A percentile compares a stretch with the other conserved stretches of the same genome.
Evolutionary conservation across 768 basidiomycete species (phyloP).

Genomic region (Megacollybia marginata): DNA sequence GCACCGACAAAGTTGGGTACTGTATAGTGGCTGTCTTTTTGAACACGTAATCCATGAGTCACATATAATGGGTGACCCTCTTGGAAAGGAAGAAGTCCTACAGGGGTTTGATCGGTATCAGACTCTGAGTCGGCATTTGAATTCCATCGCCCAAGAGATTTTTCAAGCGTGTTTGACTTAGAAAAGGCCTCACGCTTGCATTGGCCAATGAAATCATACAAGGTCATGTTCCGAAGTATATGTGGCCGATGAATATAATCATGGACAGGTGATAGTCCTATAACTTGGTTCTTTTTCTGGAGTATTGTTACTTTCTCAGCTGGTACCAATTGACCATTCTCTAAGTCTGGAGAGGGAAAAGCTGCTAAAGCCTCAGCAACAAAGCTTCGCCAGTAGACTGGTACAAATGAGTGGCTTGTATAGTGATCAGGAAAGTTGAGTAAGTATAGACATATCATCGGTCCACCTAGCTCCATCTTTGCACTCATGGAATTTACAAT

Average conservation of each 20-base stretch:
- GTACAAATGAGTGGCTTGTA: not conserved
- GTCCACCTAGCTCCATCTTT: not conserved
- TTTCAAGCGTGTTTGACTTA: not conserved
- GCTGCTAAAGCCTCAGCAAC: not conserved
- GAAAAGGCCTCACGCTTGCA: not conserved
- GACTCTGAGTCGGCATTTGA: not conserved
- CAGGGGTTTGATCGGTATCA: not conserved
- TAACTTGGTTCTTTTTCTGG: not conserved
- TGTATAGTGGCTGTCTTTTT: not conserved
- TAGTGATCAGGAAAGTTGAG: not conserved
- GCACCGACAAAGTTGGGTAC: conserved; percentile 24
- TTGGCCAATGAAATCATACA: not conserved
- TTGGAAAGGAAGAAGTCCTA: not conserved
- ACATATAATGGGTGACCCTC: not conserved
- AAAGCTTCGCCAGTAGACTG: not conserved
- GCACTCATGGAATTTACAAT: not conserved
- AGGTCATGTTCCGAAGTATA: not conserved
- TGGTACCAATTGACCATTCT: not conserved
- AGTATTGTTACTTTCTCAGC: not conserved
- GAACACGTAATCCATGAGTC: not conserved
- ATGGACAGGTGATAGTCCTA: not conserved
- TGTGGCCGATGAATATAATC: not conserved
- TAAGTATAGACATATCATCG: not conserved
- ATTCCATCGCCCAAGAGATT: not conserved
- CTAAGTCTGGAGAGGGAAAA: not conserved